Evolutionary conservation across 345 rosid species (phyloP).

Genomic region (Euphorbia lathyris): DNA sequence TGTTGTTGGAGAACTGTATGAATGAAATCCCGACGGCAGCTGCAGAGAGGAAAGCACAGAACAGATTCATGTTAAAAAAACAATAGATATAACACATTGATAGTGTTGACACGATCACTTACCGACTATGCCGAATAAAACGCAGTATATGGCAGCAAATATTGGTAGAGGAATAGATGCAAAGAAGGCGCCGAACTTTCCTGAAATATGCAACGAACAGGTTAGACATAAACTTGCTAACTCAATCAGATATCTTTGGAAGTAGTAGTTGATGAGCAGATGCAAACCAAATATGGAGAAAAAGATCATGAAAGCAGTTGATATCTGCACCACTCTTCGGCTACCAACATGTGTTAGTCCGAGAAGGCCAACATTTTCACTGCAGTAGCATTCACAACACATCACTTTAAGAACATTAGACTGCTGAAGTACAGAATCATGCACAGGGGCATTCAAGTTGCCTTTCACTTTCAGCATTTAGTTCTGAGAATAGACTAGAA

Average conservation of each 20-base stretch:
- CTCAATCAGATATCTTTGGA: background rate
- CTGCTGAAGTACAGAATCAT: too few species aligned
- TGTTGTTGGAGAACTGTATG: conserved; percentile 74
- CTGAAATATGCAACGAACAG: conserved; percentile 32
- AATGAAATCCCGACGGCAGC: conserved; percentile 87
- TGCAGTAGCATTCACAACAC: conserved; percentile 34
- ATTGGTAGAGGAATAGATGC: conserved; percentile 95
- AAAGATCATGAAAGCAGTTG: conserved; percentile 94
- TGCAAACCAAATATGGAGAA: conserved; percentile 91
- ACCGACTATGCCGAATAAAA: conserved; percentile 90
- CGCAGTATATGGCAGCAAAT: conserved; percentile 87
- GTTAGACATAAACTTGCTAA: conserved; percentile 5
- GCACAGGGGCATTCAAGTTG: background rate
- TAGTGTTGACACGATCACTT: conserved; percentile 18
- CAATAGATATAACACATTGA: background rate
- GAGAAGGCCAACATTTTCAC: conserved; percentile 95
- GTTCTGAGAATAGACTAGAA: too few species aligned
- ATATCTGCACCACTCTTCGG: conserved; percentile 90
- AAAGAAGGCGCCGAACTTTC: conserved; percentile 95
- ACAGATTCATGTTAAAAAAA: background rate
- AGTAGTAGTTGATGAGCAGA: conserved; percentile 2
- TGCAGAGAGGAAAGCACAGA: conserved; percentile 21
- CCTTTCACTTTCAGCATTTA: too few species aligned
- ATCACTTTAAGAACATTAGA: conserved; percentile 4
- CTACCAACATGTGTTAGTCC: conserved; percentile 90